Conservation (phyloP, 129 eudicot species). For the Centella asiatica region DNA sequence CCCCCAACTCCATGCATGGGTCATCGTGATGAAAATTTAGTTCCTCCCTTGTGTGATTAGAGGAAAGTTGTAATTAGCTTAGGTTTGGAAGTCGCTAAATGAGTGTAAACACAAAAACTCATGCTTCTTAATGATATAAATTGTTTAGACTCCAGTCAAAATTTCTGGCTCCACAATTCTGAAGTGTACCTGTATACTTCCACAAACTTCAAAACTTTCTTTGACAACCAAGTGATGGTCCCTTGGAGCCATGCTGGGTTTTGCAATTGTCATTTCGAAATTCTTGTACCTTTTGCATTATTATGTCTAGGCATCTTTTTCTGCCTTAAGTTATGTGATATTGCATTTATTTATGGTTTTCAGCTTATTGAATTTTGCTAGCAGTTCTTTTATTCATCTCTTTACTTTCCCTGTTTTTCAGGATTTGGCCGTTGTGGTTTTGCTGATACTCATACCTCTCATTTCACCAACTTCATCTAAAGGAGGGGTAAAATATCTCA, state of each 20-base stretch:
- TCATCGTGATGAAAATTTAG: too few relatives aligned
- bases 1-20: too few relatives aligned
- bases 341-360: neutral
- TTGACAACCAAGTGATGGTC: neutral
- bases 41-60: neutral
- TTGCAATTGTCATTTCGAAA: neutral
- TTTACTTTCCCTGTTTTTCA: constrained; percentile 15
- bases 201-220: too few relatives aligned
- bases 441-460: constrained; percentile 94
- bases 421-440: constrained; percentile 98
- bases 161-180: too few relatives aligned
- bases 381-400: neutral
- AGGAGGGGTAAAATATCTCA: constrained; percentile 77
- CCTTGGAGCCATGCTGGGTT: constrained; percentile 1
- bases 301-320: neutral
- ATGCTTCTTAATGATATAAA: too few relatives aligned
- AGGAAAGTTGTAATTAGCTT: neutral
- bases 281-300: neutral
- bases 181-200: too few relatives aligned
- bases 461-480: constrained; percentile 96
- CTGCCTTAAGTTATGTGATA: neutral
- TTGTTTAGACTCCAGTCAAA: too few relatives aligned
- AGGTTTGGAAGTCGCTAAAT: too few relatives aligned
- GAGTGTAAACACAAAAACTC: too few relatives aligned
- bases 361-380: neutral